phyloP scores from a whole-genome alignment of 2,329 filamentous ascomycete genomes.

The Epichloe brachyelytri region DNA sequence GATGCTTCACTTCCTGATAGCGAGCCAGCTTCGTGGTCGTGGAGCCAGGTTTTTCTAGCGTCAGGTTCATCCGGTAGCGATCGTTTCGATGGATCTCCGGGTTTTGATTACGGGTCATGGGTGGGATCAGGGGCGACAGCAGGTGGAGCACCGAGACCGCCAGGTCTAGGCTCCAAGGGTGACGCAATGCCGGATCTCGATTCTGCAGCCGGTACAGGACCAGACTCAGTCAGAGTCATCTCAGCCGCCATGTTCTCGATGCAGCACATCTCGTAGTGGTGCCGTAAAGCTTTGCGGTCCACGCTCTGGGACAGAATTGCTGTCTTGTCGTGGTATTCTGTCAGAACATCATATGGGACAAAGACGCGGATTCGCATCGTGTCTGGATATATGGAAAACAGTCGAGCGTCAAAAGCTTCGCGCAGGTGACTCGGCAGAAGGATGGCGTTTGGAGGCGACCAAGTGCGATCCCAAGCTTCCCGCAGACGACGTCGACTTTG shows the following conservation, averaged over 20 bases:
- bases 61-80: background rate
- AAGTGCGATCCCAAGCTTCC: background rate
- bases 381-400: slow-evolving; percentile 13
- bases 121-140: background rate
- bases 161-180: background rate
- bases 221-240: background rate
- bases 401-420: slow-evolving; percentile 10
- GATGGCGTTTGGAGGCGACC: slow-evolving; percentile 7
- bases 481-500: background rate
- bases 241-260: slow-evolving; percentile 11
- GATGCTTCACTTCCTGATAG: background rate
- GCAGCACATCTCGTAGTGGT: slow-evolving; percentile 12
- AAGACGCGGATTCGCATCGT: slow-evolving; percentile 11
- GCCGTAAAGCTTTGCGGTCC: slow-evolving; percentile 8
- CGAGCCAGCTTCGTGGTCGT: background rate
- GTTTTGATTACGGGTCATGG: background rate
- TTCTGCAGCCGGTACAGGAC: background rate
- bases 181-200: background rate
- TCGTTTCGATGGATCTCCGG: background rate
- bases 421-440: slow-evolving; percentile 10
- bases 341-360: slow-evolving; percentile 8
- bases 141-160: background rate
- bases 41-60: background rate
- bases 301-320: slow-evolving; percentile 5
- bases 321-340: slow-evolving; percentile 4